Evolutionary conservation across 768 basidiomycete genomes (phyloP), one percentile per base, ranked within the genome.

Genomic region (Russula lepida): DNA sequence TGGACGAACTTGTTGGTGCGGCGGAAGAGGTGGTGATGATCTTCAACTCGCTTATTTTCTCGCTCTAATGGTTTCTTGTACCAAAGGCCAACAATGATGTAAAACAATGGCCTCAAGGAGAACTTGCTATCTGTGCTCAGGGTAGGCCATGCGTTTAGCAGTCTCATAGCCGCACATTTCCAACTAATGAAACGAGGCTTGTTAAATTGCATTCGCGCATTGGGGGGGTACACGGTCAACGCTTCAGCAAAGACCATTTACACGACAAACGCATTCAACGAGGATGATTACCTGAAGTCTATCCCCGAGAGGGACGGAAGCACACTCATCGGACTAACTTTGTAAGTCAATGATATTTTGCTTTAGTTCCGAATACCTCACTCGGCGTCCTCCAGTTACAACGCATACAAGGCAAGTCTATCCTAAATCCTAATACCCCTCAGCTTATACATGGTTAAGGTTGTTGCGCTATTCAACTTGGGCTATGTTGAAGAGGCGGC

Each of bases 381-480:
- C 44, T 32, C 27, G 7, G 8, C 19, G 46, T 32, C 7, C 37
- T 43, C 12, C 51, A 84, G 84, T 83, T 86, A 85, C 65, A 80
- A 84, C 66, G 77, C 84, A 12, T 84, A 81, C 75, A 86, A 85
- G 77, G 82, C 83, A 67, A 15, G 51, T 50, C 23, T 21, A 41
- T 21, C 9, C n/a, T 3, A 3, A 21, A 23, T 6, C 25, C 7
- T 21, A 23, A 15, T 54, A 33, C 6, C 0, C 15, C 48, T 54
- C 27, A 35, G 23, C 43, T 57, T 28, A 66, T 56, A 5, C 19
- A 15, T 1, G 21, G 41, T 12, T 49, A 56, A 86, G 84, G 74
- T 86, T 57, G 84, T 84, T n/a, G 81, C 78, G 52, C 76, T 83
- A 51, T 87, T 80, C 67, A 84, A 81, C 58, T 74, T 85, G 2